phyloP scores from a whole-genome alignment of 345 rosid genomes.

The Toxicodendron radicans region DNA sequence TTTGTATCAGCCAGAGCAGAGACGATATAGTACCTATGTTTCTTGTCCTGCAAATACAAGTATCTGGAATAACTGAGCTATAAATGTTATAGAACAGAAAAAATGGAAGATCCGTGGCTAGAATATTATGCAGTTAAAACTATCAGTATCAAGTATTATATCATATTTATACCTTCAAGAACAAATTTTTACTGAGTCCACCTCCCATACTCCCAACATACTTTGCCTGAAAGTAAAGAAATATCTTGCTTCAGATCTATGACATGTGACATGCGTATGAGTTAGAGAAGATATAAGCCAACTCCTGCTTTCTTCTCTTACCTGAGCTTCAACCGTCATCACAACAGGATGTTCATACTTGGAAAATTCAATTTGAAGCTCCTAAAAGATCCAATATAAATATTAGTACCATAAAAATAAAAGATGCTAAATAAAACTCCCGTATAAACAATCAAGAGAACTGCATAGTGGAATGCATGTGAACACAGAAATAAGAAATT shows the following conservation, averaged over 20 bases:
- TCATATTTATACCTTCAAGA: constrained; percentile 86
- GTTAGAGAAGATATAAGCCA: constrained; percentile 1
- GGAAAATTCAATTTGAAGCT: constrained; percentile 67
- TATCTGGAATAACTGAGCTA: constrained; percentile 2
- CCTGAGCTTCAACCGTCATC: constrained; percentile 90
- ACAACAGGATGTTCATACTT: constrained; percentile 82
- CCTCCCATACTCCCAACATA: constrained; percentile 67
- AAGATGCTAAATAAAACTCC: neutral
- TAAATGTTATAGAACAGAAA: neutral
- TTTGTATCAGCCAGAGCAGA: constrained; percentile 77
- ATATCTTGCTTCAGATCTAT: constrained; percentile 9
- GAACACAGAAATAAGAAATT: neutral
- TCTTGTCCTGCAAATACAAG: constrained; percentile 70
- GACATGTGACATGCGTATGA: neutral
- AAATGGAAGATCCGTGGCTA: neutral
- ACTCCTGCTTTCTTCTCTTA: constrained; percentile 19
- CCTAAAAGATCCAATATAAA: constrained; percentile 40
- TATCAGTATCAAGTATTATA: neutral
- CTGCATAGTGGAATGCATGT: neutral
- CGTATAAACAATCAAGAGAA: neutral
- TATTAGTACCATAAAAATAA: neutral
- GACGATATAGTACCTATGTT: constrained; percentile 69
- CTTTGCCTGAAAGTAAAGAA: constrained; percentile 49
- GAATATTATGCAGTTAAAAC: neutral
- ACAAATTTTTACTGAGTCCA: constrained; percentile 72